Evolutionary conservation across 257 asterid species (phyloP).

Genomic region (Mitragyna speciosa): DNA sequence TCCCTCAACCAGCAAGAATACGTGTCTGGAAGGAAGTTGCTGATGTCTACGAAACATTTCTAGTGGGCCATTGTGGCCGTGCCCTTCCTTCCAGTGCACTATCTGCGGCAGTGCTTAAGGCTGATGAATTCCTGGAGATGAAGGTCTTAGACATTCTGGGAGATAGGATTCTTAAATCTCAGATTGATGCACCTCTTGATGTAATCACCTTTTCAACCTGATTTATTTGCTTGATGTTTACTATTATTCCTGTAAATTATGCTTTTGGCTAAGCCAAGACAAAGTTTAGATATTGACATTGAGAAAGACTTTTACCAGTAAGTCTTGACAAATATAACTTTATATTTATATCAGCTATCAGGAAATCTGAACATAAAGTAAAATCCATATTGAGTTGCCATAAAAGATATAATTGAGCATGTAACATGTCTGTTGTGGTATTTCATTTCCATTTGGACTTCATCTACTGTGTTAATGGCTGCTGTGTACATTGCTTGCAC

Average conservation of each 20-base stretch:
- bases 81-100: constrained; percentile 74
- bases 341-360: no score
- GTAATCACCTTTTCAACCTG: constrained; percentile 45
- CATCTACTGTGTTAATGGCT: no score
- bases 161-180: constrained; percentile 70
- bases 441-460: constrained; percentile 3
- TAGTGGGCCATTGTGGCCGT: constrained; percentile 95
- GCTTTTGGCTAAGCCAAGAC: constrained; percentile 14
- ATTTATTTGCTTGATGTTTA: constrained; percentile 7
- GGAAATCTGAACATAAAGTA: background rate
- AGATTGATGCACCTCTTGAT: constrained; percentile 70
- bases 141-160: constrained; percentile 75
- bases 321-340: background rate
- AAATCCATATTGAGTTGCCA: background rate
- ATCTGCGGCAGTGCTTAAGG: constrained; percentile 54
- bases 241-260: constrained; percentile 21
- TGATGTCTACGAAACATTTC: constrained; percentile 81
- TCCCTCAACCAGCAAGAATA: constrained; percentile 56
- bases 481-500: background rate
- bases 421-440: background rate
- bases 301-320: background rate
- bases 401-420: background rate
- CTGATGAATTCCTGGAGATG: constrained; percentile 82
- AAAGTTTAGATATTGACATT: background rate
- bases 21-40: constrained; percentile 96